Evolutionary conservation across 1,284 basidiomycete species (phyloP), one percentile per base, ranked within the genome.

Genomic region (Ceraceosorus guamensis): DNA sequence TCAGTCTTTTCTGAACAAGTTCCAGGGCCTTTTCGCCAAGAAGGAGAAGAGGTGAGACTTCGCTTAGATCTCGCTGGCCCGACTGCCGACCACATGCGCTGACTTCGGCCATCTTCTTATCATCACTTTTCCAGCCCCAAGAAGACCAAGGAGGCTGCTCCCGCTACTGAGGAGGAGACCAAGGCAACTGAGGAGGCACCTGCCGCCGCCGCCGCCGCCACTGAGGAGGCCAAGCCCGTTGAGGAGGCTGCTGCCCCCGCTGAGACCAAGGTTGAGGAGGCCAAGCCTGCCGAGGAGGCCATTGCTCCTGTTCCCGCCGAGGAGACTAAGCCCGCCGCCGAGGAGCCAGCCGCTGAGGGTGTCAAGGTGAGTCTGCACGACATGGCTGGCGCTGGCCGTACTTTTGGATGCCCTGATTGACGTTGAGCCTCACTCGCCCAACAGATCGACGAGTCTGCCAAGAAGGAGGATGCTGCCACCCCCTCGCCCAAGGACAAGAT

Each of bases 401-500:
- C 46, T 13, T 48, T 11, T 11, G 14, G 46, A 24, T 3, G 33
- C 18, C 14, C 11, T 13, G 18, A 11, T 48, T 11, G 16, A 11
- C 24, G 24, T 24, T 24, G 3, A 24, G 46, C 16, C 14, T 13
- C 13, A 41, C 30, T 89, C 87, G 13, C 66, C 62, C 31, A 71
- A 34, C 10, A 75, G 59, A 30, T 65, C 68, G 37, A 62, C 53
- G 65, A 67, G 56, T 50, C 63, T 16, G 67, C 65, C 61, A 69
- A 69, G 59, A 39, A 47, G 33, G 56, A 58, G 34, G 56, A 58
- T 31, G 59, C 49, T 35, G 57, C 64, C 16, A 59, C 65, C 48
- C 55, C 66, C 31, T 59, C 66, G 39, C 60, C 64, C 46, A 66
- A 61, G 59, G 62, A 66, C 59, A 69, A 69, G 65, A 56, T 69